These are phyloP conservation scores for Aspergillus sp. DNA, from an alignment of 2,329 filamentous ascomycete species.

Conservation along the genomic window DNA sequence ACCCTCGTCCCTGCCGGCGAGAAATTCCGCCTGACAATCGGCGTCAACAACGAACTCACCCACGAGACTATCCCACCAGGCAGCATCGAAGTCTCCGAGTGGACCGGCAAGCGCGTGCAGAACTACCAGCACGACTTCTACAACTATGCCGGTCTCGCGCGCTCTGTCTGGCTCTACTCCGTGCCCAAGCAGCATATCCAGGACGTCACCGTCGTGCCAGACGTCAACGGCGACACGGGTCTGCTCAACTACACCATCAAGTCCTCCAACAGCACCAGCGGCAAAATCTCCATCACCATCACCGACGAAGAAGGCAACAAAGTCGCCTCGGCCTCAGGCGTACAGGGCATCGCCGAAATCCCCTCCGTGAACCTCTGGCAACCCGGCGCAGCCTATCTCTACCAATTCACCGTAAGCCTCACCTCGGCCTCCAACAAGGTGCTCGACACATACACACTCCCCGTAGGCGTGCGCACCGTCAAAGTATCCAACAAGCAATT, in stretches of 20 bases:
- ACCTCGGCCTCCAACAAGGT: background rate
- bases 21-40: constrained; percentile 30
- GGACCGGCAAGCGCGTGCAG: constrained; percentile 21
- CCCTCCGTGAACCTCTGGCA: background rate
- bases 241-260: constrained; percentile 4
- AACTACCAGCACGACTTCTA: constrained; percentile 33
- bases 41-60: constrained; percentile 31
- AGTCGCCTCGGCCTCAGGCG: constrained; percentile 14
- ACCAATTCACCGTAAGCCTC: background rate
- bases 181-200: constrained; percentile 21
- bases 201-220: constrained; percentile 26
- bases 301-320: background rate
- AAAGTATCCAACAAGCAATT: background rate
- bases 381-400: background rate
- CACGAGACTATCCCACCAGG: constrained; percentile 31
- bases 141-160: constrained; percentile 31
- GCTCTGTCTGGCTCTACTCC: constrained; percentile 29
- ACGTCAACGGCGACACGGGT: constrained; percentile 10
- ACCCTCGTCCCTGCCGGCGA: constrained; percentile 20
- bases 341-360: background rate
- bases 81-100: constrained; percentile 8
- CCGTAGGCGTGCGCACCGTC: background rate
- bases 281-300: background rate
- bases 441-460: background rate
- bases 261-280: background rate